A percentile compares a stretch with the other conserved stretches of the same genome.
Evolutionary conservation across 176 grass and related monocot species (phyloP).

Genomic region (Eragrostis nindensis): DNA sequence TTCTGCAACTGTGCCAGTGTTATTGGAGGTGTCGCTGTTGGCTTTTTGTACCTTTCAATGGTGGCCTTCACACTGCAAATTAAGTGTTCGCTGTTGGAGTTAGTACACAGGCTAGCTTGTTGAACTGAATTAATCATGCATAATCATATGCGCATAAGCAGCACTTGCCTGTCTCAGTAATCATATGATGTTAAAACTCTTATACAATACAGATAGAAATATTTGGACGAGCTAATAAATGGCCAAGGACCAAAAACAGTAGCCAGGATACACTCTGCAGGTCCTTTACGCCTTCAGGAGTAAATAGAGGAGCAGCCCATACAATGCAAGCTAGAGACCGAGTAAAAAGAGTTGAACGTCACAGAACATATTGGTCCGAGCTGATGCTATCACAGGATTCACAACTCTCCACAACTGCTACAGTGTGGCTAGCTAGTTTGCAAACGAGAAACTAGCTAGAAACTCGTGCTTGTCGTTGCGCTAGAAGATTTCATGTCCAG

Average conservation of each 20-base stretch:
- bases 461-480: conserved; percentile 35
- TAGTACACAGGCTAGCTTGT: neutral
- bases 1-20: conserved; percentile 70
- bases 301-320: neutral
- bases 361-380: conserved; percentile 38
- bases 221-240: too few species aligned
- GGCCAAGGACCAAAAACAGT: neutral
- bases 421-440: neutral
- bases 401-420: too few species aligned
- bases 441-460: too few species aligned
- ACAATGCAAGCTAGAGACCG: conserved; percentile 6
- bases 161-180: neutral
- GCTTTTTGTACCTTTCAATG: conserved; percentile 98
- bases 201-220: too few species aligned
- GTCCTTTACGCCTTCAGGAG: neutral
- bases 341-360: neutral
- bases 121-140: neutral
- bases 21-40: conserved; percentile 66
- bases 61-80: conserved; percentile 89
- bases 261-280: neutral
- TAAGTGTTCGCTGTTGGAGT: conserved; percentile 1
- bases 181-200: conserved; percentile 14
- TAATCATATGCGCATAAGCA: conserved; percentile 12
- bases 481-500: conserved; percentile 12
- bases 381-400: conserved; percentile 18